Conservation (phyloP, 306 rosid species). For the Prunus salicina region DNA sequence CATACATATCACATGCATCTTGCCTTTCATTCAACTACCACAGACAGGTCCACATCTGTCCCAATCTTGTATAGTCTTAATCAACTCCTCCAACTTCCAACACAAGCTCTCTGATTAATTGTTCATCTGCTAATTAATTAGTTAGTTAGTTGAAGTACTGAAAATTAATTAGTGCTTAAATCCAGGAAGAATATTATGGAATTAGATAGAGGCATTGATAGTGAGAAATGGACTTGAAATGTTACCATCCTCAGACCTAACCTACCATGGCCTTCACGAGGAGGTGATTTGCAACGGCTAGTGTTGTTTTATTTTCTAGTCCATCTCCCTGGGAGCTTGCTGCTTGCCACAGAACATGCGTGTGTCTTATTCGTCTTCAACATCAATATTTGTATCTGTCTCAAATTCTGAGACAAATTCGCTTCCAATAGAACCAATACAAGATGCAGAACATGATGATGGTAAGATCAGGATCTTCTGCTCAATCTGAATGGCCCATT, state of each 20-base stretch:
- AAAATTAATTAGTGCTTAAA: background rate
- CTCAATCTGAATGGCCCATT: too few relatives aligned
- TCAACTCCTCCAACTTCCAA: background rate
- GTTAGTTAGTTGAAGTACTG: background rate
- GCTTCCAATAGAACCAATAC: background rate
- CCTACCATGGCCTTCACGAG: background rate
- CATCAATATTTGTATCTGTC: slow-evolving; percentile 41
- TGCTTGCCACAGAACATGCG: slow-evolving; percentile 44
- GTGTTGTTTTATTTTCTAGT: slow-evolving; percentile 20
- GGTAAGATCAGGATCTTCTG: background rate
- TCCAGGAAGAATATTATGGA: background rate
- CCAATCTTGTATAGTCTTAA: background rate
- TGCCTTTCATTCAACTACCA: slow-evolving; percentile 7
- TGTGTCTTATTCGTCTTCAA: slow-evolving; percentile 28
- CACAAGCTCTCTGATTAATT: background rate
- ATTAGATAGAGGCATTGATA: too few relatives aligned
- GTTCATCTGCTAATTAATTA: background rate
- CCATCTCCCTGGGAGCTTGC: slow-evolving; percentile 22
- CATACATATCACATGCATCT: slow-evolving; percentile 32
- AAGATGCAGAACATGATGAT: background rate
- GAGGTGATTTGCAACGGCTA: background rate
- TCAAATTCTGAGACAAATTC: slow-evolving; percentile 37
- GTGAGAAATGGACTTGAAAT: background rate
- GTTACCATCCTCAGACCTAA: background rate
- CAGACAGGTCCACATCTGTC: slow-evolving; percentile 2